Evolutionary conservation across 768 basidiomycete genomes (phyloP).

Genomic region (Rossbeevera mucosa): DNA sequence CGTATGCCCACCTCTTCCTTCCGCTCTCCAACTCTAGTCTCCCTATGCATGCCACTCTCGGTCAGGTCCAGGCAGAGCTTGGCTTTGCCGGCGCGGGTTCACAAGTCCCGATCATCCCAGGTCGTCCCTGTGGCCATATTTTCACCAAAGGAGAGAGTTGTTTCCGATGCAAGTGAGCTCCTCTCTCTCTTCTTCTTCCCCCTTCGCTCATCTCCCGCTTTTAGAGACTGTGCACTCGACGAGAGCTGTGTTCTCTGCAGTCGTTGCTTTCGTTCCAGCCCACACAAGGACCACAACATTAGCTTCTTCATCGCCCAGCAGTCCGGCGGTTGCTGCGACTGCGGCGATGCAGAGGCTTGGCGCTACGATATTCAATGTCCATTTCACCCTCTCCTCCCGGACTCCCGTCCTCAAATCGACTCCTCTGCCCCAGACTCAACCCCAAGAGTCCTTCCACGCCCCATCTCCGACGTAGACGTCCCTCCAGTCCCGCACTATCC

Average conservation of each 20-base stretch:
- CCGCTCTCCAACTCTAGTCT: slow-evolving; percentile 59
- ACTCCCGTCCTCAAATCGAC: slow-evolving; percentile 8
- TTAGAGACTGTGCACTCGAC: slow-evolving; percentile 86
- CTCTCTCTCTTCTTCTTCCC: background rate
- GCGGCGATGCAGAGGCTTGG: slow-evolving; percentile 91
- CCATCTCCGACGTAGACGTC: slow-evolving; percentile 43
- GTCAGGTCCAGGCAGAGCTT: slow-evolving; percentile 61
- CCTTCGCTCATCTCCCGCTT: background rate
- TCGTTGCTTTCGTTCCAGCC: slow-evolving; percentile 84
- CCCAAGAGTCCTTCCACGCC: slow-evolving; percentile 38
- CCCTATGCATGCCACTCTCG: slow-evolving; percentile 59
- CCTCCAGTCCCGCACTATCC: slow-evolving; percentile 61
- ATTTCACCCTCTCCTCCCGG: slow-evolving; percentile 58
- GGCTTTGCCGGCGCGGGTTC: slow-evolving; percentile 57
- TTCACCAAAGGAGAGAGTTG: slow-evolving; percentile 91
- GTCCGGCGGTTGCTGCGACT: slow-evolving; percentile 91
- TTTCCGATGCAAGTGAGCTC: slow-evolving; percentile 86
- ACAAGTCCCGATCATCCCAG: slow-evolving; percentile 57
- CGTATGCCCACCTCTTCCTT: slow-evolving; percentile 67
- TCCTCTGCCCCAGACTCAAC: slow-evolving; percentile 33
- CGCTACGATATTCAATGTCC: slow-evolving; percentile 61
- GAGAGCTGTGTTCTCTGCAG: slow-evolving; percentile 89
- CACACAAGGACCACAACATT: slow-evolving; percentile 84
- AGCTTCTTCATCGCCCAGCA: slow-evolving; percentile 92
- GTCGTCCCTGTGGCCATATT: slow-evolving; percentile 75